Percentiles rank a stretch among this genome's conserved stretches.
Conservation (phyloP, 768 basidiomycete species). For the Tubosaeta sp. region DNA sequence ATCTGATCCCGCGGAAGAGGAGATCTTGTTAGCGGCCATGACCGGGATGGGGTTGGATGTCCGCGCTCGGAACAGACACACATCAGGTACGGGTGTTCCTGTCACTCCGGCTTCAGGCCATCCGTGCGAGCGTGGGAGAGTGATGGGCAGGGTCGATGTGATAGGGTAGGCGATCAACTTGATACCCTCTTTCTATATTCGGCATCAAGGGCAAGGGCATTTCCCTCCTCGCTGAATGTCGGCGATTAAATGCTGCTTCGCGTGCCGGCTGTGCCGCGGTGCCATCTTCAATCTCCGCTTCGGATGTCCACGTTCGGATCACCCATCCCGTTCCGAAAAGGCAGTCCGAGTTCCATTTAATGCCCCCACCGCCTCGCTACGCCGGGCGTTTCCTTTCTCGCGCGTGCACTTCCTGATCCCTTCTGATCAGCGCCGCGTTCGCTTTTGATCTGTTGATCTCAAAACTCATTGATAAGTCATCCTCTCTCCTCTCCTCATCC, state of each 20-base stretch:
- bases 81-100: no score
- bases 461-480: conserved; percentile 36
- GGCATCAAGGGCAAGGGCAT: conserved; percentile 21
- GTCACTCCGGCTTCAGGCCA: no score
- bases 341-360: conserved; percentile 3
- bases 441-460: conserved; percentile 13
- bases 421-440: conserved; percentile 30
- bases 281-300: conserved; percentile 27
- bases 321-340: conserved; percentile 24
- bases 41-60: no score
- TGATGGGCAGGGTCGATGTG: conserved; percentile 29
- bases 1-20: no score
- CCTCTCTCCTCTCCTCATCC: conserved; percentile 12
- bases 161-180: conserved; percentile 37
- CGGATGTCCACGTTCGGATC: conserved; percentile 28
- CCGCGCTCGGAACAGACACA: no score
- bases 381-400: no score
- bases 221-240: conserved; percentile 23
- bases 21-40: no score
- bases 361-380: no score
- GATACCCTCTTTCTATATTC: conserved; percentile 14
- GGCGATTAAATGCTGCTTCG: conserved; percentile 28
- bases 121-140: background rate
- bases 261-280: conserved; percentile 29
- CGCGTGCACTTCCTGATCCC: conserved; percentile 8